Evolutionary conservation across 768 basidiomycete genomes (phyloP).

Genomic region (Leccinum disarticulatum): DNA sequence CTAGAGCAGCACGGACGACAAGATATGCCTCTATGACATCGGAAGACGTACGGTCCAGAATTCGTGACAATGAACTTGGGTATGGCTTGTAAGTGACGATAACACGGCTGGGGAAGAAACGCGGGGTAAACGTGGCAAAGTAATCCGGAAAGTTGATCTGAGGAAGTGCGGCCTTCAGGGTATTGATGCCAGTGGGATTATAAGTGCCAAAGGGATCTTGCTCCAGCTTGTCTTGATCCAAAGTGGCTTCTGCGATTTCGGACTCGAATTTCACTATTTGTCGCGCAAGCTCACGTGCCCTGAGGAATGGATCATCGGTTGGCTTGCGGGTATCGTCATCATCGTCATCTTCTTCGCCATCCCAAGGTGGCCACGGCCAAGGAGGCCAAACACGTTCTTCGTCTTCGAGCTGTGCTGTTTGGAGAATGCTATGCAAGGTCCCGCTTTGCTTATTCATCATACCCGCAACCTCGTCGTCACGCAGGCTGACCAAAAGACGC

Average conservation of each 20-base stretch:
- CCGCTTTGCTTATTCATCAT: constrained; percentile 8
- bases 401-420: constrained; percentile 40
- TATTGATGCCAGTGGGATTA: constrained; percentile 73
- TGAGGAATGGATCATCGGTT: constrained; percentile 35
- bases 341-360: constrained; percentile 54
- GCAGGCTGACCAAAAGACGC: constrained; percentile 60
- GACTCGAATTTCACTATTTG: constrained; percentile 78
- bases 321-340: constrained; percentile 39
- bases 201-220: constrained; percentile 87
- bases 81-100: constrained; percentile 85
- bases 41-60: constrained; percentile 65
- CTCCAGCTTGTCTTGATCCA: constrained; percentile 75
- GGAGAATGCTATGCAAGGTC: constrained; percentile 26
- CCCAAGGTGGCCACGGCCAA: constrained; percentile 89
- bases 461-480: constrained; percentile 39
- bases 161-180: constrained; percentile 66
- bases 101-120: constrained; percentile 70
- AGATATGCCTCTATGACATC: constrained; percentile 87
- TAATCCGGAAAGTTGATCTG: constrained; percentile 85
- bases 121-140: constrained; percentile 80
- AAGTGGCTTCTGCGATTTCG: constrained; percentile 70
- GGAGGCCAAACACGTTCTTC: constrained; percentile 60
- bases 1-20: constrained; percentile 68
- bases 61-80: constrained; percentile 59
- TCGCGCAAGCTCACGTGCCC: constrained; percentile 63